Evolutionary conservation across 352 stramenopile genomes (phyloP).

Genomic region (Thraustochytrium sp.): DNA sequence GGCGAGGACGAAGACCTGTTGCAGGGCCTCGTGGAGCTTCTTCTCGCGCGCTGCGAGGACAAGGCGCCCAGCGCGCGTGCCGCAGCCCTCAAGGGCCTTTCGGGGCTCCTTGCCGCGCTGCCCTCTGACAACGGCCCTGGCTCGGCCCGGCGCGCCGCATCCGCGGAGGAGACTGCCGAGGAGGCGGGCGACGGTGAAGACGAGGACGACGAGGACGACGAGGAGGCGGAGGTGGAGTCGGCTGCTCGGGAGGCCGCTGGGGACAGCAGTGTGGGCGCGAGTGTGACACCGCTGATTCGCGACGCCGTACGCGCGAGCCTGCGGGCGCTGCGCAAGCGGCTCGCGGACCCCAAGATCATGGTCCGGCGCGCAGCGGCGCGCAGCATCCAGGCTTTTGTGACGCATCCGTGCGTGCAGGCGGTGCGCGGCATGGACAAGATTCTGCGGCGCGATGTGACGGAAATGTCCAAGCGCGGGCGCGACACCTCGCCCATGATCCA

Average conservation of each 20-base stretch:
- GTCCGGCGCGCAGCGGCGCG: not conserved
- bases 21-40: conserved; percentile 6
- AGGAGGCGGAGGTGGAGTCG: not conserved
- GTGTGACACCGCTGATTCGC: not conserved
- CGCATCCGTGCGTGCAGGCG: not conserved
- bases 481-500: not conserved
- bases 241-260: not conserved
- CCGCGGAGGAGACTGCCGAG: too few relatives aligned
- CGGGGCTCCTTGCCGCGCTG: not conserved
- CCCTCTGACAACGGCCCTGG: not conserved
- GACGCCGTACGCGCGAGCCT: not conserved
- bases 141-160: too few relatives aligned
- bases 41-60: conserved; percentile 1
- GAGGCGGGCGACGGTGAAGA: not conserved
- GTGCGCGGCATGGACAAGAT: not conserved
- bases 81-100: not conserved
- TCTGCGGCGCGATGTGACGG: not conserved
- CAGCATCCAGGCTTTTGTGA: not conserved
- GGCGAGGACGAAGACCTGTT: not conserved
- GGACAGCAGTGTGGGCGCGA: not conserved
- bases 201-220: not conserved
- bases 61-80: not conserved
- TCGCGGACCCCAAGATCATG: not conserved
- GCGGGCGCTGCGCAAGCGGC: not conserved
- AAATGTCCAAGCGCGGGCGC: not conserved